Percentiles rank a stretch among this genome's conserved stretches.
phyloP scores from a whole-genome alignment of 2,329 filamentous ascomycete genomes.

The Tolypocladium pustulatum region DNA sequence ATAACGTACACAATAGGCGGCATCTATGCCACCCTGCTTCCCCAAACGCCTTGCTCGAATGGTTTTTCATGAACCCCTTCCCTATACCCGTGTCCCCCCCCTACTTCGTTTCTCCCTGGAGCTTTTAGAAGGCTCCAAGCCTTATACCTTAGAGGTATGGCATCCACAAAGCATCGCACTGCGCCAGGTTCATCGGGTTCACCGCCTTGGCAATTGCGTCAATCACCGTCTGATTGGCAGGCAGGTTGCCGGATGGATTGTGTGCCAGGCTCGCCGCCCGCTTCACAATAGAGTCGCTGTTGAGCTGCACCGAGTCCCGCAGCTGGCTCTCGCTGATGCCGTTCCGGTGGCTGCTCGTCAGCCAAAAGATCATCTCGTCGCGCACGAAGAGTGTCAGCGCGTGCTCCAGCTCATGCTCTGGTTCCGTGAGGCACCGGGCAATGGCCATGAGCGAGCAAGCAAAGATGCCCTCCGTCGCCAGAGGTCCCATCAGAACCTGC shows the following conservation, averaged over 20 bases:
- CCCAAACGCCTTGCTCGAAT: constrained; percentile 8
- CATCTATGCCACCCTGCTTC: background rate
- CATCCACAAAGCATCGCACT: constrained; percentile 95
- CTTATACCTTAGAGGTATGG: constrained; percentile 59
- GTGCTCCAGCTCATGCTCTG: constrained; percentile 84
- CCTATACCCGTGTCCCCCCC: background rate
- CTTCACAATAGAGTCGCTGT: constrained; percentile 87
- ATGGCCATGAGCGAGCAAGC: constrained; percentile 95
- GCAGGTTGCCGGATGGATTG: constrained; percentile 66
- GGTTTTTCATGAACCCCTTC: background rate
- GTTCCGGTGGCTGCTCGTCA: constrained; percentile 63
- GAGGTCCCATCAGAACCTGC: constrained; percentile 89
- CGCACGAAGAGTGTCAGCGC: constrained; percentile 90
- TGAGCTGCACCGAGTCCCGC: constrained; percentile 69
- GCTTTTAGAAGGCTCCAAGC: background rate
- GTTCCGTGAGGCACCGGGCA: constrained; percentile 84
- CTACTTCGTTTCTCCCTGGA: background rate
- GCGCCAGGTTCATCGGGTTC: constrained; percentile 78
- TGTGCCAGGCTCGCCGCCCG: constrained; percentile 77
- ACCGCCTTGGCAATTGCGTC: constrained; percentile 89
- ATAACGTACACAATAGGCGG: background rate
- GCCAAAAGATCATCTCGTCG: constrained; percentile 98
- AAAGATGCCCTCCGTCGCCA: constrained; percentile 94
- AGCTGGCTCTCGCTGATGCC: constrained; percentile 51
- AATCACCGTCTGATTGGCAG: constrained; percentile 94